These are phyloP conservation scores for Aethionema arabicum DNA, from an alignment of 345 rosid species.

Conservation along the genomic window DNA sequence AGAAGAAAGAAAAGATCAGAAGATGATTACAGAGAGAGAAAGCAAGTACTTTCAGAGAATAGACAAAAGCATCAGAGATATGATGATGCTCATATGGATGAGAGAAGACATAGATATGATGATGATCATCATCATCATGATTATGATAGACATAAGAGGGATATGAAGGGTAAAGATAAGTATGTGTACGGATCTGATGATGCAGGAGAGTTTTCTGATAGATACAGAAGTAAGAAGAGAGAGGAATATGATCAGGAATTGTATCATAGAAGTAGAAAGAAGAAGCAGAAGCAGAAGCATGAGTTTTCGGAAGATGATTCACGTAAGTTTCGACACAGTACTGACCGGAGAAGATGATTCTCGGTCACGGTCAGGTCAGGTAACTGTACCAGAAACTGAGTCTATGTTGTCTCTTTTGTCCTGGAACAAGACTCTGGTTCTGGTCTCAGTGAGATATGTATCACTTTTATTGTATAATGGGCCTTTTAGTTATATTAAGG, in stretches of 20 bases:
- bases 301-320: conserved; percentile 12
- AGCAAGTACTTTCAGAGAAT: conserved; percentile 25
- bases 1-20: conserved; percentile 34
- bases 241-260: conserved; percentile 20
- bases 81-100: conserved; percentile 1
- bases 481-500: background rate
- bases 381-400: conserved; percentile 9
- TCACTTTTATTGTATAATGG: background rate
- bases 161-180: conserved; percentile 33
- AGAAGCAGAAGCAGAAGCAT: conserved; percentile 3
- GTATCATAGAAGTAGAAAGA: conserved; percentile 24
- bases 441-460: conserved; percentile 9
- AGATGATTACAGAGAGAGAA: conserved; percentile 36
- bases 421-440: conserved; percentile 16
- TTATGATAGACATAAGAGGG: conserved; percentile 34
- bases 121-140: conserved; percentile 37
- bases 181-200: conserved; percentile 19
- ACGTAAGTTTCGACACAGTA: conserved; percentile 24
- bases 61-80: conserved; percentile 17
- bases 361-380: too few relatives aligned
- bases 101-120: conserved; percentile 33
- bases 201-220: conserved; percentile 31
- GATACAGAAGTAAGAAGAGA: conserved; percentile 31
- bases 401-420: conserved; percentile 8
- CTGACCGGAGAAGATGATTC: conserved; percentile 12